A percentile compares a stretch with the other conserved stretches of the same genome.
Evolutionary conservation across 2,329 filamentous ascomycete genomes (phyloP).

Genomic region (Drechslerella coelobrocha): DNA sequence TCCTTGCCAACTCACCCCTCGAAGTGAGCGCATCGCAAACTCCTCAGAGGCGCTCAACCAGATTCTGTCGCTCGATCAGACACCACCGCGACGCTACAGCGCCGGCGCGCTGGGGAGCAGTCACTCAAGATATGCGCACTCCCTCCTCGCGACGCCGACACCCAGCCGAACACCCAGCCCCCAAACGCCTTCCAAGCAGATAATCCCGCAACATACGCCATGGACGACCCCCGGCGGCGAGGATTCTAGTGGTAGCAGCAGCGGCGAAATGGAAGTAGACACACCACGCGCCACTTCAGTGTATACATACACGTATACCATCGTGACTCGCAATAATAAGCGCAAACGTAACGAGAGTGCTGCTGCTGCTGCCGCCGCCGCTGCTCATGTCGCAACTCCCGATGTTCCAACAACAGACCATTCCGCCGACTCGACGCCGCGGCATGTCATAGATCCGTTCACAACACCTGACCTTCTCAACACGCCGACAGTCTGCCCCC

Average conservation of each 20-base stretch:
- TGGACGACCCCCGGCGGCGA: slow-evolving; percentile 43
- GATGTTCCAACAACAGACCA: slow-evolving; percentile 5
- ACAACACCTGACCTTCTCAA: slow-evolving; percentile 28
- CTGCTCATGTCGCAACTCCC: background rate
- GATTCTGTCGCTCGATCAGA: slow-evolving; percentile 40
- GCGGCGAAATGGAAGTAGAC: slow-evolving; percentile 31
- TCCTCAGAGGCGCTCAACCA: slow-evolving; percentile 43
- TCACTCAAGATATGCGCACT: slow-evolving; percentile 35
- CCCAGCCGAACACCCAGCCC: slow-evolving; percentile 45
- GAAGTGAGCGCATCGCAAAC: slow-evolving; percentile 44
- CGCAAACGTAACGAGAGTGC: slow-evolving; percentile 28
- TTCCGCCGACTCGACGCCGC: slow-evolving; percentile 19
- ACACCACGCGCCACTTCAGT: slow-evolving; percentile 28
- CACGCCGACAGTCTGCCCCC: slow-evolving; percentile 34
- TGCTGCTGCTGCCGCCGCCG: slow-evolving; percentile 8
- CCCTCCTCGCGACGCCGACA: slow-evolving; percentile 43
- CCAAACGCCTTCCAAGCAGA: slow-evolving; percentile 41
- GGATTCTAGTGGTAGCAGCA: background rate
- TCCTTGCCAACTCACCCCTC: slow-evolving; percentile 24
- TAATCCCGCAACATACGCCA: slow-evolving; percentile 34
- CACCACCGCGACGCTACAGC: slow-evolving; percentile 21
- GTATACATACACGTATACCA: slow-evolving; percentile 47
- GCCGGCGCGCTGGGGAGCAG: slow-evolving; percentile 13
- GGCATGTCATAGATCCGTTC: slow-evolving; percentile 22
- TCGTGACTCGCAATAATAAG: slow-evolving; percentile 50